Conservation (phyloP, 192 early-diverging fungal species). For the Powellomyces hirtus region DNA sequence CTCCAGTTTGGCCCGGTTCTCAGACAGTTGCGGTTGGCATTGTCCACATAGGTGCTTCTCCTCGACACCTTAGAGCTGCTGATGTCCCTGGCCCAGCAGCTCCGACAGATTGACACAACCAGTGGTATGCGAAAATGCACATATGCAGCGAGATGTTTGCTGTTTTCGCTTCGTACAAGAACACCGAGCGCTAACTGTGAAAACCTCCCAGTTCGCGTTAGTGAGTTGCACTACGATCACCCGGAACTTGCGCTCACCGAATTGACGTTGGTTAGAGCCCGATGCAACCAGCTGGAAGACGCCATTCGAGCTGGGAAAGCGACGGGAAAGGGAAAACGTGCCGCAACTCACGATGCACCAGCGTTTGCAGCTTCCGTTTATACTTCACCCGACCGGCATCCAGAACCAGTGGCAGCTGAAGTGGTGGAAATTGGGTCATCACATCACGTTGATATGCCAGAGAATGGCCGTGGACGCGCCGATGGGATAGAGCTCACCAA, state of each 20-base stretch:
- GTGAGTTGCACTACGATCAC: constrained; percentile 4
- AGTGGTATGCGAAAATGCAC: neutral
- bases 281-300: neutral
- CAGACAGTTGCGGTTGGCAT: no score
- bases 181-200: no score
- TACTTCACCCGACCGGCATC: no score
- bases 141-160: neutral
- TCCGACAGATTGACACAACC: constrained; percentile 6
- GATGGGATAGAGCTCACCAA: neutral
- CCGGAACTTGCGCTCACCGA: neutral
- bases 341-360: neutral
- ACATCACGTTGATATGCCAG: neutral
- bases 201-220: constrained; percentile 1
- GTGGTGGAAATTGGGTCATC: no score
- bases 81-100: constrained; percentile 5
- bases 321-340: neutral
- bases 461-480: neutral
- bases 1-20: no score
- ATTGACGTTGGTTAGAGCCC: neutral
- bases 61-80: constrained; percentile 10
- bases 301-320: neutral
- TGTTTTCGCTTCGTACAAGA: neutral
- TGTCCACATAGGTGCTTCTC: no score
- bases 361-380: no score
- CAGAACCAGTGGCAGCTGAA: no score